phyloP scores from a whole-genome alignment of 495 filamentous ascomycete species.

The Penicillium samsonianum region DNA sequence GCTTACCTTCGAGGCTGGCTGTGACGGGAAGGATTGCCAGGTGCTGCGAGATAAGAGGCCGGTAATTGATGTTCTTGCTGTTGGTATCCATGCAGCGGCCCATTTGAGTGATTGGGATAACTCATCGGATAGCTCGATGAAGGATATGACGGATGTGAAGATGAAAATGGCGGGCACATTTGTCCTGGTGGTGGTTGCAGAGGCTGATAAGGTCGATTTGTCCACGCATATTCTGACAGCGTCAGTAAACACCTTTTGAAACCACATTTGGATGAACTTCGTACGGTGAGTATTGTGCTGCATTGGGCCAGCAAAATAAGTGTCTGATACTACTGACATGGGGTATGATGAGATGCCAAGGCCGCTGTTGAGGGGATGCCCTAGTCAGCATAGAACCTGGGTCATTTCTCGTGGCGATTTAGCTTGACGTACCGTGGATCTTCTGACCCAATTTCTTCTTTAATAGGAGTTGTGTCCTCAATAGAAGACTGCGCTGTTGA shows the following conservation, averaged over 20 bases:
- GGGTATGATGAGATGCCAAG: slow-evolving; percentile 27
- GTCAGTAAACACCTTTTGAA: slow-evolving; percentile 11
- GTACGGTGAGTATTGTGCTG: slow-evolving; percentile 31
- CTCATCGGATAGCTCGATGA: slow-evolving; percentile 19
- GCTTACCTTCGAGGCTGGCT: slow-evolving; percentile 24
- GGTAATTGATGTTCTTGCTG: slow-evolving; percentile 15
- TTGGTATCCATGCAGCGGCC: slow-evolving; percentile 15
- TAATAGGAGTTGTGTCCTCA: slow-evolving; percentile 5
- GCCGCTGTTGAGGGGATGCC: slow-evolving; percentile 13
- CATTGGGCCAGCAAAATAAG: slow-evolving; percentile 31
- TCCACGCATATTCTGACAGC: slow-evolving; percentile 28
- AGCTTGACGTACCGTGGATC: slow-evolving; percentile 16
- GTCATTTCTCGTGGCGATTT: not conserved
- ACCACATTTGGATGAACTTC: not conserved
- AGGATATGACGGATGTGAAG: slow-evolving; percentile 23
- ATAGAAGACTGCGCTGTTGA: slow-evolving; percentile 12
- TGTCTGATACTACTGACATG: slow-evolving; percentile 32
- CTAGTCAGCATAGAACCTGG: slow-evolving; percentile 5
- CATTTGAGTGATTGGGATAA: slow-evolving; percentile 18
- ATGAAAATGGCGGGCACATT: slow-evolving; percentile 22
- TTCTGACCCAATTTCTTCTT: slow-evolving; percentile 13
- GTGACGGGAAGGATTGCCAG: slow-evolving; percentile 18
- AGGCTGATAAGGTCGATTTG: slow-evolving; percentile 26
- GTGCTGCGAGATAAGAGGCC: slow-evolving; percentile 22
- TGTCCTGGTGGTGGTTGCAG: slow-evolving; percentile 22